phyloP scores from a whole-genome alignment of 148 eudicot species.

The Drosera capensis region DNA sequence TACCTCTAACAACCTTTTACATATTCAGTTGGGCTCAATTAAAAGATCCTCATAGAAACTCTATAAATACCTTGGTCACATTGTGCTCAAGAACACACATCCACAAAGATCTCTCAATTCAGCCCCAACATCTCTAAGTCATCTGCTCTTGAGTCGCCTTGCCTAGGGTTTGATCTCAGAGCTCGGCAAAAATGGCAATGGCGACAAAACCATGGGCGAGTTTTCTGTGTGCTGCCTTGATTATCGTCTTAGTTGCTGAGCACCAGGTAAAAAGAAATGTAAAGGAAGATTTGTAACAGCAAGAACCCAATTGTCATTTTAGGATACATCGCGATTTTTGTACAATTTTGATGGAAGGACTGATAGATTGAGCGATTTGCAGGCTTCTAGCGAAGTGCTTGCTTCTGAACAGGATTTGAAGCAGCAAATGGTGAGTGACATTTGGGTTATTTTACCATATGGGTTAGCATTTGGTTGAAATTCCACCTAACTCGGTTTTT shows the following conservation, averaged over 20 bases:
- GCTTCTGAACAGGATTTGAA: not conserved
- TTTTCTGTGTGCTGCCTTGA: conserved; percentile 10
- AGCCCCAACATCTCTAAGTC: not conserved
- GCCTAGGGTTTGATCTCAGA: not conserved
- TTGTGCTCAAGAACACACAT: not conserved
- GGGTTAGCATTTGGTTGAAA: not conserved
- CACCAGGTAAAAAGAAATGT: conserved; percentile 16
- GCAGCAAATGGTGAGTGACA: conserved; percentile 4
- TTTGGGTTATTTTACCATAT: not conserved
- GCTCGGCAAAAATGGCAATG: conserved; percentile 13
- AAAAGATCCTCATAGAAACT: too few relatives aligned
- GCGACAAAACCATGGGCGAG: conserved; percentile 7
- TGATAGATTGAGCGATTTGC: conserved; percentile 2
- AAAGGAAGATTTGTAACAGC: too few relatives aligned
- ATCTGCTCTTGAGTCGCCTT: not conserved
- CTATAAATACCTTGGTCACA: not conserved
- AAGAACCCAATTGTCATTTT: not conserved
- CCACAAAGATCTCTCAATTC: not conserved
- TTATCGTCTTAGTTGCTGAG: conserved; percentile 16
- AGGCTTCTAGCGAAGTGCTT: conserved; percentile 3
- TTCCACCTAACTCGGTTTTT: not conserved
- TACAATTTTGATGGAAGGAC: not conserved
- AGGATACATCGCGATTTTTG: not conserved
- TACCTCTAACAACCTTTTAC: too few relatives aligned
- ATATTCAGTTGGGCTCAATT: too few relatives aligned